Base-by-base conservation (phyloP, 345 rosid species). In the Euphorbia lathyris region DNA sequence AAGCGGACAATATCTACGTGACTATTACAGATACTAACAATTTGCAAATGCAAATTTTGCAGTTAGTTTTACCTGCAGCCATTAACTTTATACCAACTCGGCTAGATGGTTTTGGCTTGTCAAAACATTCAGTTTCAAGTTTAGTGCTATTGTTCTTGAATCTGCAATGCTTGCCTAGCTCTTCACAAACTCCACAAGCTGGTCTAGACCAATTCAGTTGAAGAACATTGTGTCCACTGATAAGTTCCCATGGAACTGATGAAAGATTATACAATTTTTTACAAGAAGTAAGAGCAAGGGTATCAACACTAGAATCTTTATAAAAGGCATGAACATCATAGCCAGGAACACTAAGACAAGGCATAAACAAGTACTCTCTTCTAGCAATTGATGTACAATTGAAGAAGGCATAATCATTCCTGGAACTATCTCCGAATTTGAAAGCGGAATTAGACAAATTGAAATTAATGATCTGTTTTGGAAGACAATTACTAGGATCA, bases 171-270 rank as follows among this genome's bases (percentile, higher is more conserved):
- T 30, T 58, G 20, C 61, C 53, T 0, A 7, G 68, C 26, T 16
- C 42, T 40, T 69, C 73, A 58, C 73, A 75, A 23, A 7, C 40
- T 3, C 55, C 60, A 66, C 78, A 58, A 2, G 17, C 53, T 19
- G 74, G 74, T 3, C 13, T 27, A 0, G 74, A 56, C 78, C 78
- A 75, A 58, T 38, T 56, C 78, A 75, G 34, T 27, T n/a, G 14
- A 53, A 68, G 23, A 19, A n/a, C 43, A 57, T 27, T 64, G 7
- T 51, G 56, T 1, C 34, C 1, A 26, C 52, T 20, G 10, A 61
- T 5, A 13, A 68, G 27, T n/a, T 52, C 63, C 23, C 0, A 1
- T 4, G 57, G 19, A 53, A 29, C 27, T 17, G 57, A 43, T 5
- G 45, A 40, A 47, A 72, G 42, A 26, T 72, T 58, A 50, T 52